A percentile compares a stretch with the other conserved stretches of the same genome.
Evolutionary conservation across 2,329 filamentous ascomycete species (phyloP).

Genomic region (Cercospora zeina): DNA sequence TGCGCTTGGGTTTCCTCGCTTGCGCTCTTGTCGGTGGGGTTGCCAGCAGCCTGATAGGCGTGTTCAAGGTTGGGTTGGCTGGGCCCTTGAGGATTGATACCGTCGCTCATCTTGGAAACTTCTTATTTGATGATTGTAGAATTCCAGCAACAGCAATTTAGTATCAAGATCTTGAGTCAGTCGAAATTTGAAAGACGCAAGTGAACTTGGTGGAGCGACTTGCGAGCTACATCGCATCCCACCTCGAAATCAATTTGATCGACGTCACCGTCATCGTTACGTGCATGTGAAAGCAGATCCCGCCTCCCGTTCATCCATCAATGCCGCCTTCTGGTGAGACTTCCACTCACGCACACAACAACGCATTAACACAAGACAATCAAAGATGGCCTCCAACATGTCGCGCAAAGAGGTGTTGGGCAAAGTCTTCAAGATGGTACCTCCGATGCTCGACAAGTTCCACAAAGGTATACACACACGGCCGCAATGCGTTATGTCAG

Average conservation of each 20-base stretch:
- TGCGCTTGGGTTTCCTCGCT: slow-evolving; percentile 41
- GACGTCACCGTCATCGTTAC: slow-evolving; percentile 10
- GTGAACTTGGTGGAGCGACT: background rate
- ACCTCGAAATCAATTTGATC: slow-evolving; percentile 6
- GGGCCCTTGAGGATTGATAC: slow-evolving; percentile 43
- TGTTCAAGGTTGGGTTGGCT: slow-evolving; percentile 49
- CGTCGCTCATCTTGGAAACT: slow-evolving; percentile 37
- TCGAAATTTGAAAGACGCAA: background rate
- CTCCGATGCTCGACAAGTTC: slow-evolving; percentile 91
- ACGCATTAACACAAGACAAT: background rate
- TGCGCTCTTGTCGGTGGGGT: slow-evolving; percentile 48
- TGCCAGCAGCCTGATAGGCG: slow-evolving; percentile 51
- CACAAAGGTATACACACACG: slow-evolving; percentile 71
- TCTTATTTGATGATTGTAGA: background rate
- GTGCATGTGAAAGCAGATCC: slow-evolving; percentile 7
- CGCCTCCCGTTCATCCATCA: background rate
- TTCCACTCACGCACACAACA: background rate
- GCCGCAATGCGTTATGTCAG: slow-evolving; percentile 3
- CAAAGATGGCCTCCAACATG: slow-evolving; percentile 51
- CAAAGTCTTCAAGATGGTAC: slow-evolving; percentile 85
- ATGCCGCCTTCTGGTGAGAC: background rate
- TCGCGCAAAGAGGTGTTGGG: slow-evolving; percentile 72
- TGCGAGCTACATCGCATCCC: background rate
- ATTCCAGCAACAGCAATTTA: background rate
- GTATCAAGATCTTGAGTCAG: background rate